These are phyloP conservation scores for Westerdykella sp. DNA, from an alignment of 2,329 filamentous ascomycete genomes.

Conservation along the genomic window DNA sequence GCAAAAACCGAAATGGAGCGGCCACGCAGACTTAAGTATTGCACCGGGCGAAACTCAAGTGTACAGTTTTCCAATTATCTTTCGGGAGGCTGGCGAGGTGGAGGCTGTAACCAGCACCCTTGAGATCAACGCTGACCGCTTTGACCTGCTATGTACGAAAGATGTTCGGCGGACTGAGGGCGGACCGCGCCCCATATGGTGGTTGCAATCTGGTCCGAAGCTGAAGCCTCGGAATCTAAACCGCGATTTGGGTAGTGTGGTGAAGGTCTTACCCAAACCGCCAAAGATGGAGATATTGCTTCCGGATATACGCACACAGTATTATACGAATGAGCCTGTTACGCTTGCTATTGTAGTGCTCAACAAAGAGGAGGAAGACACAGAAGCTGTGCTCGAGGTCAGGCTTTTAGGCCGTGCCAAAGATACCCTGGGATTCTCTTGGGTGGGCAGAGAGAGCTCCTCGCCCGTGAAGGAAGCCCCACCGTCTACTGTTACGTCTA, in stretches of 20 bases:
- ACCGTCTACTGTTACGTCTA: constrained; percentile 15
- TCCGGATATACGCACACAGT: constrained; percentile 58
- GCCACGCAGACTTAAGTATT: constrained; percentile 59
- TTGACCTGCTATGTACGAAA: constrained; percentile 62
- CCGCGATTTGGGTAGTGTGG: constrained; percentile 41
- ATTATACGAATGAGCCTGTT: constrained; percentile 79
- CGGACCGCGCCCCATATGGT: constrained; percentile 25
- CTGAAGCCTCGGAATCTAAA: constrained; percentile 26
- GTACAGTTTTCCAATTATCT: constrained; percentile 63
- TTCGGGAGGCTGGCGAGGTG: constrained; percentile 77
- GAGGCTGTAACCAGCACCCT: constrained; percentile 60
- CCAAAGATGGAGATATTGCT: constrained; percentile 80
- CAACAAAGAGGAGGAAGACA: constrained; percentile 79
- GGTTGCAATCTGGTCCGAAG: constrained; percentile 20
- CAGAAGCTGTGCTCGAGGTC: constrained; percentile 64
- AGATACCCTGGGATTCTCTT: constrained; percentile 41
- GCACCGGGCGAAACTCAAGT: constrained; percentile 61
- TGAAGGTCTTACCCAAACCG: constrained; percentile 78
- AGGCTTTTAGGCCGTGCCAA: constrained; percentile 56
- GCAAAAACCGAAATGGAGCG: constrained; percentile 43
- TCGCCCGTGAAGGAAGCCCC: constrained; percentile 28
- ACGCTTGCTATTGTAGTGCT: constrained; percentile 61
- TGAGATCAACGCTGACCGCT: constrained; percentile 57
- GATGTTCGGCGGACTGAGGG: constrained; percentile 33
- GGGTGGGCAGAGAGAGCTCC: constrained; percentile 38